Evolutionary conservation across 768 basidiomycete genomes (phyloP).

Genomic region (Amanita exitialis): DNA sequence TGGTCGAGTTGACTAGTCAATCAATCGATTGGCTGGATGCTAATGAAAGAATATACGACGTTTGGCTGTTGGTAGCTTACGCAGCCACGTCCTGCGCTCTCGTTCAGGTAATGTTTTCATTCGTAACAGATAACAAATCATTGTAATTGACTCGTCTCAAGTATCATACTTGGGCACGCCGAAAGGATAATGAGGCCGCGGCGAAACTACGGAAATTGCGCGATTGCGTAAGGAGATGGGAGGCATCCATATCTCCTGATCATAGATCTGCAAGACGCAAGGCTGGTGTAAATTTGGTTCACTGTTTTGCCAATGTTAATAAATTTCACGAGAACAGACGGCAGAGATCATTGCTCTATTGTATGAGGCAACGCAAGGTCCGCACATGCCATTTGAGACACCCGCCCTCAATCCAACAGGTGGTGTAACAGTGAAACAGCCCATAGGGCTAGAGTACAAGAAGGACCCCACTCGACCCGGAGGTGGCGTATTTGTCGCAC

Average conservation of each 20-base stretch:
- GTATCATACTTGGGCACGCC: conserved; percentile 92
- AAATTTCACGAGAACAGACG: conserved; percentile 38
- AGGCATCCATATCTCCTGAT: conserved; percentile 76
- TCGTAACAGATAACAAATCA: not conserved
- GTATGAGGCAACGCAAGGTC: conserved; percentile 90
- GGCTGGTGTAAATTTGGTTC: conserved; percentile 30
- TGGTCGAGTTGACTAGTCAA: conserved; percentile 67
- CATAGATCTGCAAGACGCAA: conserved; percentile 94
- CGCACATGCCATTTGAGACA: conserved; percentile 36
- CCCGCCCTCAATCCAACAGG: conserved; percentile 74
- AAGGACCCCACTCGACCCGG: conserved; percentile 77
- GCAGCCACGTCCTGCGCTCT: conserved; percentile 83
- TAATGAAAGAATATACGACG: conserved; percentile 75
- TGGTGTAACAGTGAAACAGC: conserved; percentile 49
- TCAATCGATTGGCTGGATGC: conserved; percentile 85
- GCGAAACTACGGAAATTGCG: conserved; percentile 68
- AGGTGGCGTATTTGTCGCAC: conserved; percentile 78
- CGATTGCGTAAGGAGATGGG: conserved; percentile 84
- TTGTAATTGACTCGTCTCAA: conserved; percentile 17
- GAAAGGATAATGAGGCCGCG: conserved; percentile 68
- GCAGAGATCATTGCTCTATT: conserved; percentile 87
- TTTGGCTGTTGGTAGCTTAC: conserved; percentile 82
- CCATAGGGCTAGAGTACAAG: conserved; percentile 54
- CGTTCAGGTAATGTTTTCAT: conserved; percentile 59
- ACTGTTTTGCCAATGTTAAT: not conserved